Evolutionary conservation across 164 flowering plant species (phyloP), one percentile per base, ranked within the genome.

Genomic region (Euptelea pleiosperma): DNA sequence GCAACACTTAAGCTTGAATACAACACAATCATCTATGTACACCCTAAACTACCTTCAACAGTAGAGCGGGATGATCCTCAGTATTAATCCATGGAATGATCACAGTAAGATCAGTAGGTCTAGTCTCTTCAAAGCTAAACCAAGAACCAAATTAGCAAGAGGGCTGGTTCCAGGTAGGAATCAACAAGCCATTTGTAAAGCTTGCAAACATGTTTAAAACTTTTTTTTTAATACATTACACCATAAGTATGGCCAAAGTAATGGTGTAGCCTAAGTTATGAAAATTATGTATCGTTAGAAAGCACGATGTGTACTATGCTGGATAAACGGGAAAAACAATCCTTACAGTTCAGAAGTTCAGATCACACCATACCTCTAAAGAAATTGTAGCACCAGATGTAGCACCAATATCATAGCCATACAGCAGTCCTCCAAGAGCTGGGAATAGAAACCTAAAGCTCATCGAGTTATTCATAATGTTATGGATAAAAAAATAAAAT

Each of bases 371-470:
- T 69, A 90, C 97, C 94, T 74, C 75, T 18, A 90, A 54, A 50
- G 87, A 78, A 55, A 90, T 79, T 22, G 80, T 71, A 57, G 95
- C 92, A 67, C 84, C 79, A 42, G 97, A 87, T 28, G 97, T 90
- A 48, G 93, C 83, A 63, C 97, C 97, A 72, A 90, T 87, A 61
- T 90, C 97, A 73, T 90, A 90, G 42, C 97, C 97, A 77, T 82
- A 90, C 18, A 85, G 72, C 24, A 86, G 68, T 52, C 95, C 97
- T 57, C 97, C 97, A 69, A 90, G 66, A 24, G 97, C 97, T 30
- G 97, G 95, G 76, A 91, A 91, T 36, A 90, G 54, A 77, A 91
- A 91, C 62, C 97, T 91, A 82, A 54, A 66, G 70, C 31, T 44
- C 26, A 62, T 18, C 15, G 8, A 57, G 25, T 31, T 21, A 53